A percentile compares a stretch with the other conserved stretches of the same genome.
These are phyloP conservation scores for Chrysosporium queenslandicum DNA, from an alignment of 2,329 filamentous ascomycete species.

Conservation along the genomic window DNA sequence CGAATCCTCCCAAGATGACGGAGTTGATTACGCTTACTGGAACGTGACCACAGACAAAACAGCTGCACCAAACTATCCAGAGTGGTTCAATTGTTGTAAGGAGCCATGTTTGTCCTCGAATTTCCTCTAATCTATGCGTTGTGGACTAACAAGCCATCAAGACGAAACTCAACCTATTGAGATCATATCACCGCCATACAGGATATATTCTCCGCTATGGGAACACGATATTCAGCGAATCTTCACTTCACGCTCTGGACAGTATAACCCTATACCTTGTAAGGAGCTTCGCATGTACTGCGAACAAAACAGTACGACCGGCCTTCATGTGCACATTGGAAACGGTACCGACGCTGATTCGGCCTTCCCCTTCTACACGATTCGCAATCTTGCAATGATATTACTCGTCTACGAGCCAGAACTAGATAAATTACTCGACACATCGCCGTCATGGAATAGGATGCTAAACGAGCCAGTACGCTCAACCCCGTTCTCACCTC, in stretches of 20 bases:
- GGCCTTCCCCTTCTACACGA: constrained; percentile 14
- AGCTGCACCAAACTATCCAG: constrained; percentile 8
- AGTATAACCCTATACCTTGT: constrained; percentile 13
- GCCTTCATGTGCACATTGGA: constrained; percentile 17
- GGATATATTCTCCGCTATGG: constrained; percentile 8
- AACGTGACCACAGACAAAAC: constrained; percentile 13
- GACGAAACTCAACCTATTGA: constrained; percentile 16
- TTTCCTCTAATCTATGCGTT: background rate
- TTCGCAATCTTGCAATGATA: constrained; percentile 19
- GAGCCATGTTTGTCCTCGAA: background rate
- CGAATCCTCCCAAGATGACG: background rate
- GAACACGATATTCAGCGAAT: constrained; percentile 16
- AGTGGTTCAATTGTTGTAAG: constrained; percentile 16
- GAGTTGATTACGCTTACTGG: constrained; percentile 13
- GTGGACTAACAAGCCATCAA: constrained; percentile 4
- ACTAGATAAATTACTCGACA: constrained; percentile 15
- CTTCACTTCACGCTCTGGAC: constrained; percentile 11
- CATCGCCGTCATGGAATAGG: background rate
- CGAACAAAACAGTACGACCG: constrained; percentile 15
- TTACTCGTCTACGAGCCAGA: constrained; percentile 17
- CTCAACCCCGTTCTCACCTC: background rate
- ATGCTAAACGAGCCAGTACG: constrained; percentile 10
- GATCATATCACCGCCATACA: constrained; percentile 17
- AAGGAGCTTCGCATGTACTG: constrained; percentile 12
- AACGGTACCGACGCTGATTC: constrained; percentile 10